These are phyloP conservation scores for Globisporangium splendens DNA, from an alignment of 352 stramenopile species.

Conservation along the genomic window DNA sequence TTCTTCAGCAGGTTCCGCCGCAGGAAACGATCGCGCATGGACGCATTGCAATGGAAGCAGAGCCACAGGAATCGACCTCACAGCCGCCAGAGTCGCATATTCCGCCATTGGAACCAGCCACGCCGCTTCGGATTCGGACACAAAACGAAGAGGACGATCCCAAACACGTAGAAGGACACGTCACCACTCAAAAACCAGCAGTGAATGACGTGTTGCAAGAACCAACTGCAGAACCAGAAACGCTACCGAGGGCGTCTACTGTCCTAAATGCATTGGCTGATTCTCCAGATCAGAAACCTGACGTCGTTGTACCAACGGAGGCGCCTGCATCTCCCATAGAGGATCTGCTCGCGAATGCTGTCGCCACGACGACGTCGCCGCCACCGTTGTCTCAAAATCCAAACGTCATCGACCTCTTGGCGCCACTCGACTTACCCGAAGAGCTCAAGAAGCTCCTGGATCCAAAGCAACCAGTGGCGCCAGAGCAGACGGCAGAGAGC, in stretches of 20 bases:
- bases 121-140: background rate
- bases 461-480: background rate
- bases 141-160: background rate
- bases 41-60: background rate
- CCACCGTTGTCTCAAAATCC: background rate
- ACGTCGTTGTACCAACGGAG: background rate
- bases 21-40: conserved; percentile 6
- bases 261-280: background rate
- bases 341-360: background rate
- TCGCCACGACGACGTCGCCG: background rate
- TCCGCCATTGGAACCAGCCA: background rate
- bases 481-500: background rate
- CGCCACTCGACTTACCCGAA: background rate
- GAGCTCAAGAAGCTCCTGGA: background rate
- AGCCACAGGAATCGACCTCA: background rate
- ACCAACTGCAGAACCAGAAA: background rate
- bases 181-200: too few species aligned
- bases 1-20: background rate
- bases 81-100: too few species aligned
- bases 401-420: background rate
- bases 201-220: too few species aligned
- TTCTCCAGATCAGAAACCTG: too few species aligned
- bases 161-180: too few species aligned
- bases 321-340: background rate
- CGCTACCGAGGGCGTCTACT: background rate